These are phyloP conservation scores for Yamadazyma trypodendri DNA, from an alignment of 1,139 yeast species.

Conservation along the genomic window DNA sequence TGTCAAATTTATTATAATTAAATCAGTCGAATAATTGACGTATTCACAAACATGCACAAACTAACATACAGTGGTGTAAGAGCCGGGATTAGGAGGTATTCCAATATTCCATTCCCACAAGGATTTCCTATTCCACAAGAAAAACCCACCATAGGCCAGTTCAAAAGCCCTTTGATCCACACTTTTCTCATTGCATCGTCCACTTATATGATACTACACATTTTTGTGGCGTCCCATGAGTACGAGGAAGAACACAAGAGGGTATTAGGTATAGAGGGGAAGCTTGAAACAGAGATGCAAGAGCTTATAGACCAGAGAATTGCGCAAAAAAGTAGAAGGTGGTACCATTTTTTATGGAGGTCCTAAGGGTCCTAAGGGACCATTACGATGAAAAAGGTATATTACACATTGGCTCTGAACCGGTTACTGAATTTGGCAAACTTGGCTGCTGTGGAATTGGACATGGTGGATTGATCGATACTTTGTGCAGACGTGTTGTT, in stretches of 20 bases:
- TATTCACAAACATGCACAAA: background rate
- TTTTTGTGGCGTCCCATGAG: slow-evolving; percentile 33
- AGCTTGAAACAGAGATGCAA: slow-evolving; percentile 33
- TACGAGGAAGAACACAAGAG: slow-evolving; percentile 27
- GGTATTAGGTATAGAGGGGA: slow-evolving; percentile 23
- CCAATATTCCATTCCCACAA: slow-evolving; percentile 10
- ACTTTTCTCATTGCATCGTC: slow-evolving; percentile 42
- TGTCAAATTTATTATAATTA: slow-evolving; percentile 1
- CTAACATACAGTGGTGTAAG: background rate
- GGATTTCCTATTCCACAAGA: slow-evolving; percentile 11
- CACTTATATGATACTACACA: slow-evolving; percentile 37
- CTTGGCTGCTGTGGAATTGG: slow-evolving; percentile 35
- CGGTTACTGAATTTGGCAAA: slow-evolving; percentile 40
- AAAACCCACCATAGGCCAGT: slow-evolving; percentile 39
- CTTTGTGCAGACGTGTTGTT: slow-evolving; percentile 20
- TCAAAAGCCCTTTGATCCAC: slow-evolving; percentile 39
- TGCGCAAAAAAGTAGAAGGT: slow-evolving; percentile 21
- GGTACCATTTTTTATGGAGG: slow-evolving; percentile 28
- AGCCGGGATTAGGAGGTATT: background rate
- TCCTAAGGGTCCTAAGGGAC: too few relatives aligned
- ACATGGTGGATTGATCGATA: slow-evolving; percentile 25
- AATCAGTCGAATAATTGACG: too few relatives aligned
- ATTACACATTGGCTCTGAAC: slow-evolving; percentile 9
- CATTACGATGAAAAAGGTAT: too few relatives aligned
- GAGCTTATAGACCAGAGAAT: slow-evolving; percentile 29